A percentile compares a stretch with the other conserved stretches of the same genome.
These are phyloP conservation scores for Yarrowia osloensis DNA, from an alignment of 805 yeast species.

Conservation along the genomic window DNA sequence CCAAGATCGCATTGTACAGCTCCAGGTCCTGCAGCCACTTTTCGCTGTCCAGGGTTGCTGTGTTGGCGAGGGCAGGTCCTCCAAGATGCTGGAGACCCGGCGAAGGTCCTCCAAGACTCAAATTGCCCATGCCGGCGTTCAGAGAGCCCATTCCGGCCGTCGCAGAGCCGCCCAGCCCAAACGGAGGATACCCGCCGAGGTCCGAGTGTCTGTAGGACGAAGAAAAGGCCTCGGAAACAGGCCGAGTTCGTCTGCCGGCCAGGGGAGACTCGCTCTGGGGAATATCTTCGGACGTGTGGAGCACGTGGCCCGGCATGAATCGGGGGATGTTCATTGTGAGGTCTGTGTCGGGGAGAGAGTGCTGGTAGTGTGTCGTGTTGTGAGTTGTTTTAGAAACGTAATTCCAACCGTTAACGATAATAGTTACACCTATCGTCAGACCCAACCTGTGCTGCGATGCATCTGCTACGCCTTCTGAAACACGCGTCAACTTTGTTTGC, in stretches of 20 bases:
- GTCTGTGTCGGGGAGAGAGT: neutral
- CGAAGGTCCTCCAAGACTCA: constrained; percentile 13
- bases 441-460: neutral
- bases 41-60: constrained; percentile 20
- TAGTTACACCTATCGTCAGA: neutral
- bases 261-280: constrained; percentile 25
- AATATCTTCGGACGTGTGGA: constrained; percentile 25
- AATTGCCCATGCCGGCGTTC: constrained; percentile 19
- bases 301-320: constrained; percentile 28
- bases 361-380: neutral
- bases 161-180: neutral
- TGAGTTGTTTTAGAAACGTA: constrained; percentile 16
- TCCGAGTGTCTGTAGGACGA: constrained; percentile 29
- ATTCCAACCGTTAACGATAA: neutral
- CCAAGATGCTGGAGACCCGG: neutral
- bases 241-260: constrained; percentile 20
- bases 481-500: constrained; percentile 15
- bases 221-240: constrained; percentile 24
- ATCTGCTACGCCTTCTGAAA: neutral
- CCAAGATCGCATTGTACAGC: constrained; percentile 40
- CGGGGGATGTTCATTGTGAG: constrained; percentile 24
- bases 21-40: constrained; percentile 43
- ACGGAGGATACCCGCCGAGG: constrained; percentile 24
- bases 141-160: constrained; percentile 9
- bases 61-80: neutral